These are phyloP conservation scores for Trichophyton schoenleinii DNA, from an alignment of 2,329 filamentous ascomycete genomes.

Conservation along the genomic window DNA sequence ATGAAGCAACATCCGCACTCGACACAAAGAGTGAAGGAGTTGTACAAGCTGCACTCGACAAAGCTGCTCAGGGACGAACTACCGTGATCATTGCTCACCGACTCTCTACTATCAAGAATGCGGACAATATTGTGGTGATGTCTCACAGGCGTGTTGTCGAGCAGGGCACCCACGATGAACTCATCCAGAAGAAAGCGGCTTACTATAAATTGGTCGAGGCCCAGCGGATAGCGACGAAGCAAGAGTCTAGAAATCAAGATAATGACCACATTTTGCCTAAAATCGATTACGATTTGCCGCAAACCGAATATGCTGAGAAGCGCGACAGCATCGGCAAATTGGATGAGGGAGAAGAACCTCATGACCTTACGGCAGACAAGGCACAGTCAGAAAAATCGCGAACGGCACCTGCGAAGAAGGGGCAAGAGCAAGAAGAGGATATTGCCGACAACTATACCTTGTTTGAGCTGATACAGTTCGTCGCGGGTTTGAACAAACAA, in stretches of 20 bases:
- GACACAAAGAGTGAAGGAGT: constrained; percentile 74
- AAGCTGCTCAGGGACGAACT: constrained; percentile 44
- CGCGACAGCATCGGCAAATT: neutral
- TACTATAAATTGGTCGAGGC: neutral
- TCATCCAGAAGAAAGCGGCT: constrained; percentile 16
- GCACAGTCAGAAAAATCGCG: neutral
- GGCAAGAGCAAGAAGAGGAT: neutral
- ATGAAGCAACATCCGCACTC: constrained; percentile 71
- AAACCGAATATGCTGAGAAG: neutral
- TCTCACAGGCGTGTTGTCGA: constrained; percentile 25
- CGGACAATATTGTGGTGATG: constrained; percentile 32
- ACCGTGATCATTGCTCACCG: constrained; percentile 28
- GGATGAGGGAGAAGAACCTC: neutral
- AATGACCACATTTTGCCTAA: neutral
- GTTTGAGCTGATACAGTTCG: constrained; percentile 55
- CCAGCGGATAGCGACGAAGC: neutral
- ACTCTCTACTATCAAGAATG: constrained; percentile 27
- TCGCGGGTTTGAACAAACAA: constrained; percentile 61
- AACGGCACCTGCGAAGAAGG: neutral
- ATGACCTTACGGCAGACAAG: neutral
- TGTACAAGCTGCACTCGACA: constrained; percentile 69
- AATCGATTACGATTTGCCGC: neutral
- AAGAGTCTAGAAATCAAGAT: neutral
- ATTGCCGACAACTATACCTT: neutral
- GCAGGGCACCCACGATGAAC: constrained; percentile 25